A percentile compares a stretch with the other conserved stretches of the same genome.
phyloP scores from a whole-genome alignment of 2,329 filamentous ascomycete genomes.

The Talaromyces sp. region DNA sequence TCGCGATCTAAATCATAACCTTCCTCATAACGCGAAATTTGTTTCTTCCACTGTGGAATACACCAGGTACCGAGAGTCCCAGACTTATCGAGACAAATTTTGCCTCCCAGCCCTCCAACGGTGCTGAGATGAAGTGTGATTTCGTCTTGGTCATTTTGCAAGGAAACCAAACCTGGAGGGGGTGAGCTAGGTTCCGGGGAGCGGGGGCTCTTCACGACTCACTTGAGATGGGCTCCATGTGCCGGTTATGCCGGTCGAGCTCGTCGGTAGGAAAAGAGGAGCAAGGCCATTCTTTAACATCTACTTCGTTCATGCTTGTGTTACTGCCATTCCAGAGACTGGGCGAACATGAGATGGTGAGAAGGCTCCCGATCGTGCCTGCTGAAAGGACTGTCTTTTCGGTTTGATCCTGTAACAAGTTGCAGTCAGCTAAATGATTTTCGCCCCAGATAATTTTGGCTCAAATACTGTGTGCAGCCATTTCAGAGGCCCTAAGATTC shows the following conservation, averaged over 20 bases:
- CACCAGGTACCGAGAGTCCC: background rate
- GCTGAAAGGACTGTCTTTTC: constrained; percentile 25
- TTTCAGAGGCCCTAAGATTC: constrained; percentile 34
- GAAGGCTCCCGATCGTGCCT: constrained; percentile 28
- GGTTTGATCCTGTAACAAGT: constrained; percentile 23
- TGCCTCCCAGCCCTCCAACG: constrained; percentile 29
- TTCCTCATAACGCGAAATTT: constrained; percentile 37
- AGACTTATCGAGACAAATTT: constrained; percentile 13
- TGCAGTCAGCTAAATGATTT: constrained; percentile 8
- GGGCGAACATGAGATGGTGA: constrained; percentile 25
- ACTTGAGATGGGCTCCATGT: constrained; percentile 42
- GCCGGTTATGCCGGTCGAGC: constrained; percentile 10
- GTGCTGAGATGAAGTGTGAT: constrained; percentile 35
- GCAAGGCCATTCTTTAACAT: constrained; percentile 19
- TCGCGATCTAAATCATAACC: constrained; percentile 55
- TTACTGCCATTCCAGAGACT: constrained; percentile 17
- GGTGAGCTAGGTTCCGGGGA: background rate
- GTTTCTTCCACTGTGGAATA: constrained; percentile 32
- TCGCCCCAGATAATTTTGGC: background rate
- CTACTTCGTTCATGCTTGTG: constrained; percentile 4
- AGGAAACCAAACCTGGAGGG: constrained; percentile 29
- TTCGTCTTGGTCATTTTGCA: constrained; percentile 13
- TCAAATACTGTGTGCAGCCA: constrained; percentile 37
- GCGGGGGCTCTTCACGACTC: background rate
- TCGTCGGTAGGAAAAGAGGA: constrained; percentile 8